A percentile compares a stretch with the other conserved stretches of the same genome.
Conservation (phyloP, 176 grass and related monocot species). For the Eragrostis curvula region DNA sequence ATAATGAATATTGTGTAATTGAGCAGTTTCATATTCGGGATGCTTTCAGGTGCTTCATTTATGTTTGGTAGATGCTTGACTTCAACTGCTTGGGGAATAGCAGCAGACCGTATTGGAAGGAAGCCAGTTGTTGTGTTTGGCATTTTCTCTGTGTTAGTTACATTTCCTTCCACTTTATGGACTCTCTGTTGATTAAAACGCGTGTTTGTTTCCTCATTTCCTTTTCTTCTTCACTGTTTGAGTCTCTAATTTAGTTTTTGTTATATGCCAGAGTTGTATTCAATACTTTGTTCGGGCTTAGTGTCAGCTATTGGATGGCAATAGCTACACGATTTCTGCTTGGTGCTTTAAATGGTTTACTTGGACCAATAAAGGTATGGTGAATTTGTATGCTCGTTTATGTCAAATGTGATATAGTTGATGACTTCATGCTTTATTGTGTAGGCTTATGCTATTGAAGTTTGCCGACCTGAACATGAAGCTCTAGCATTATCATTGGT, state of each 20-base stretch:
- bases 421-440: slow-evolving; percentile 23
- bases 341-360: slow-evolving; percentile 84
- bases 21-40: slow-evolving; percentile 18
- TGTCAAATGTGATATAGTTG: background rate
- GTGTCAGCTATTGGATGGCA: slow-evolving; percentile 92
- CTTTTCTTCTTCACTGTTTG: background rate
- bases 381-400: slow-evolving; percentile 1
- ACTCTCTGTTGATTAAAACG: background rate
- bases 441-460: slow-evolving; percentile 92
- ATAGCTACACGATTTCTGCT: slow-evolving; percentile 83
- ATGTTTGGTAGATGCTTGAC: slow-evolving; percentile 95
- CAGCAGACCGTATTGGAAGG: slow-evolving; percentile 83
- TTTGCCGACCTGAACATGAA: slow-evolving; percentile 86
- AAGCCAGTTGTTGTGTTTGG: slow-evolving; percentile 85
- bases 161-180: slow-evolving; percentile 18
- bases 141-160: slow-evolving; percentile 87
- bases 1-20: slow-evolving; percentile 5
- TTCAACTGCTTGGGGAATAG: slow-evolving; percentile 81
- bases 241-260: slow-evolving; percentile 28
- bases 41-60: slow-evolving; percentile 86
- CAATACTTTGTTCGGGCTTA: slow-evolving; percentile 90
- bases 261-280: slow-evolving; percentile 76
- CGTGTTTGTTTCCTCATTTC: slow-evolving; percentile 13
- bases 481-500: slow-evolving; percentile 83
- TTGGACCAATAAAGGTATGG: slow-evolving; percentile 86